These are phyloP conservation scores for Houttuynia cordata DNA, from an alignment of 164 flowering plant species.

Conservation along the genomic window DNA sequence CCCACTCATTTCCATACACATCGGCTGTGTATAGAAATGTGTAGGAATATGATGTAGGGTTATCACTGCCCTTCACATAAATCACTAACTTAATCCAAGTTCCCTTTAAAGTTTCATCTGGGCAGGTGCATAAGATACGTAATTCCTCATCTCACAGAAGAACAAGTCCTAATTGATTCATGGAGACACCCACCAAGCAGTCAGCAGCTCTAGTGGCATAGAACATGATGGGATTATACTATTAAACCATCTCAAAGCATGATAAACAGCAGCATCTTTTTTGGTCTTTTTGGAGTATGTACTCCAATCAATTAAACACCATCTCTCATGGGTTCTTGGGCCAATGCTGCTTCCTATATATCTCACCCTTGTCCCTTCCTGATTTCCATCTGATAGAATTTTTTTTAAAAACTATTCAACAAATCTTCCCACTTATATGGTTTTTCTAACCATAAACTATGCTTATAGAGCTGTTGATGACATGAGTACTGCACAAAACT, in stretches of 20 bases:
- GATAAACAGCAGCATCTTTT: constrained; percentile 6
- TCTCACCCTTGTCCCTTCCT: constrained; percentile 5
- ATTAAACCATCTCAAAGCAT: constrained; percentile 1
- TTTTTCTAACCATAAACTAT: background rate
- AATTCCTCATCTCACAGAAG: background rate
- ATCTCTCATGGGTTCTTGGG: constrained; percentile 1
- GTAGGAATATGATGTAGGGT: no score
- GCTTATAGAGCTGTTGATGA: constrained; percentile 19
- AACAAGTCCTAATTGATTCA: background rate
- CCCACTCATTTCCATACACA: no score
- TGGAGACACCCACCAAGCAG: background rate
- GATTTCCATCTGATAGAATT: background rate
- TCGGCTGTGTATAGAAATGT: no score
- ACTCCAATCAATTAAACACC: constrained; percentile 1
- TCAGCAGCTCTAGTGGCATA: background rate
- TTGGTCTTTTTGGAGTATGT: constrained; percentile 6
- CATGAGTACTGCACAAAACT: constrained; percentile 31
- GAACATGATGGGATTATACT: constrained; percentile 1
- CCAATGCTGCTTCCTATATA: constrained; percentile 8
- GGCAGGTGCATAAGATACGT: constrained; percentile 2
- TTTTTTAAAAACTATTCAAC: constrained; percentile 3
- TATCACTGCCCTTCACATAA: no score
- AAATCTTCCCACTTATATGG: background rate
- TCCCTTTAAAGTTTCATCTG: background rate
- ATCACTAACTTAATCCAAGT: background rate